Base-by-base conservation (phyloP, 192 early-diverging fungal genomes). In the Linnemannia exigua region DNA sequence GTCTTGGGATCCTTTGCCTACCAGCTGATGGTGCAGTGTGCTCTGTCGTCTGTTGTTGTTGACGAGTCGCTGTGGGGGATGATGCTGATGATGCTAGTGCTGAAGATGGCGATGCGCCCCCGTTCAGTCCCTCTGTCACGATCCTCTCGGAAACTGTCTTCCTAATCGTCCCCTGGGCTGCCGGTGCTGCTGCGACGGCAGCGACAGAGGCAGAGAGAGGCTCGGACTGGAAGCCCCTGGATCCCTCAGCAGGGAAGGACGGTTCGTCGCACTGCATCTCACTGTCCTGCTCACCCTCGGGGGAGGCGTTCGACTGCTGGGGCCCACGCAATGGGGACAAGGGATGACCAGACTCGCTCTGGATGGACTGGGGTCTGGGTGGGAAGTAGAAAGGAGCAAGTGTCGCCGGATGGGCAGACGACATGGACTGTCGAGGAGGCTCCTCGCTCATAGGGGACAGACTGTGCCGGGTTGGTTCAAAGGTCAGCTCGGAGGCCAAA, bases 381-480 rank as follows among this genome's bases (percentile, higher is more conserved):
- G 84, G 75, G 66, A 80, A 86, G 48, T 73, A 77, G 36, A 86
- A 86, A 15, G 84, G 84, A 15, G 79, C 78, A 33, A 86, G 47
- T 1, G 84, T 72, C 20, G 82, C 35, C 14, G 77, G 58, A 52
- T 75, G 83, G 41, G 67, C 33, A 16, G 73, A n/a, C 67, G 35
- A 20, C 51, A 14, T 31, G 35, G 35, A 20, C 9, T 8, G 19
- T 38, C 41, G 22, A 44, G 25, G 25, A 3, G 16, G 1, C 28
- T 86, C 78, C 38, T 86, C 84, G 8, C 28, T 36, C 84, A 86
- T 86, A 0, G 84, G 78, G 15, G 84, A 86, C n/a, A 86, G 41
- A 61, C 78, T 80, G 6, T 78, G 44, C 19, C 70, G 35, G 11
- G 77, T 85, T 14, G 84, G 84, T 41, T 86, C 84, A 61, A 86